Evolutionary conservation across 2,329 filamentous ascomycete species (phyloP), one percentile per base, ranked within the genome.

Genomic region (Pseudocercospora pini-densiflorae): DNA sequence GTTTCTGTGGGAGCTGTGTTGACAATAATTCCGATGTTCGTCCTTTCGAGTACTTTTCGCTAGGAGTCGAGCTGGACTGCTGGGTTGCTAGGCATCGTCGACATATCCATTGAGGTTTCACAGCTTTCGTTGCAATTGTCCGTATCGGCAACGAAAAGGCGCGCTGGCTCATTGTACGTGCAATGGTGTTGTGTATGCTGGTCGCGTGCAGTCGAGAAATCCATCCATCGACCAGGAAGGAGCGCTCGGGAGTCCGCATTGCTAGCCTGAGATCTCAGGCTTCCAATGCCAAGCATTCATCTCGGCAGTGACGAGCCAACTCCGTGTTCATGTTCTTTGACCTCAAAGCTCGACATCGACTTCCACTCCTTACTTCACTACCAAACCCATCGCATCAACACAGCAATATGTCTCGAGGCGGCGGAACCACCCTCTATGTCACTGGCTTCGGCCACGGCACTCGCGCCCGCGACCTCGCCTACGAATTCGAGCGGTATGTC

Each of bases 401-500:
- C 58, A 45, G 31, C 63, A 70, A 49, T 79, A 97, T 97, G 93
- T 97, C 94, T 89, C 92, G 93, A 80, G 89, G 92, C 81, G 82
- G 82, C 66, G 91, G 93, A 76, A 96, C 92, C 68, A 98, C 94
- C 65, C 92, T 98, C 75, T 98, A 98, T 86, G 94, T 98, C 82
- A 97, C 94, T 79, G 95, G 95, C 88, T 99, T 99, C 83, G 96
- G 94, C 88, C 93, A 97, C 84, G 93, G 94, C 82, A 97, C 94
- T 82, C 93, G 95, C 86, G 93, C 95, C 82, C 93, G 95, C 89
- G 94, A 99, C 87, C 92, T 98, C 82, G 93, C 94, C 86, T 97
- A 97, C 92, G 94, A 98, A 88, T 98, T 98, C 92, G 94, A 98
- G 94, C 93, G 94, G 93, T 97, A 97, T 89, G 94, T 97, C 87